Percentiles rank a stretch among this genome's conserved stretches.
Conservation (phyloP, 2,329 filamentous ascomycete species). For the Helotiales sp. region DNA sequence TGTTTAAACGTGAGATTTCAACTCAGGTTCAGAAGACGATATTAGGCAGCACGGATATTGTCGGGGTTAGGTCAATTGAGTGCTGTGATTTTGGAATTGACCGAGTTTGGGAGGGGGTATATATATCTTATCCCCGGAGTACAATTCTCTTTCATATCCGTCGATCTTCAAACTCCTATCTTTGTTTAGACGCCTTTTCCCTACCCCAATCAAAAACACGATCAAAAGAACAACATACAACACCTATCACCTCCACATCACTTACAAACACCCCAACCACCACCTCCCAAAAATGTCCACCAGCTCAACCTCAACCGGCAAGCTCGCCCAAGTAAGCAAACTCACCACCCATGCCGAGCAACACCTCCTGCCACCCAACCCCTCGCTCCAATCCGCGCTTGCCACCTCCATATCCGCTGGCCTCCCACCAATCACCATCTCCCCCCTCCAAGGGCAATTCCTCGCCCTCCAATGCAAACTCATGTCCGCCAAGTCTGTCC, state of each 20-base stretch:
- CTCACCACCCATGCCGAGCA: constrained; percentile 26
- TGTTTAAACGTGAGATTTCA: neutral
- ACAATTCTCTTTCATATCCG: neutral
- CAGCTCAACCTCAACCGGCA: neutral
- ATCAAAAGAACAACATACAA: neutral
- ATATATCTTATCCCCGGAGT: neutral
- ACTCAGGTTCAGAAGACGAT: neutral
- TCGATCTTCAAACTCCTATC: neutral
- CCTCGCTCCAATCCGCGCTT: constrained; percentile 42
- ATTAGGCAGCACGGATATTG: neutral
- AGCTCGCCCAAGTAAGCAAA: constrained; percentile 16
- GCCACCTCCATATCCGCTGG: constrained; percentile 43
- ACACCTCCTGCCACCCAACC: constrained; percentile 32
- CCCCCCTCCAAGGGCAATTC: constrained; percentile 46
- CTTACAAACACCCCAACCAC: neutral
- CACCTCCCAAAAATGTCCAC: constrained; percentile 10
- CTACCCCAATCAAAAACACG: neutral
- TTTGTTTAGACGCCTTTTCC: neutral
- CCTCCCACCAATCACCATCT: constrained; percentile 47
- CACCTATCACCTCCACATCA: neutral
- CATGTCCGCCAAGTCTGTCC: constrained; percentile 46
- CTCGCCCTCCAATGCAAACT: constrained; percentile 48
- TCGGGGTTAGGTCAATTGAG: neutral
- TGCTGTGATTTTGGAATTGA: neutral
- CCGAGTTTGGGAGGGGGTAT: neutral